Evolutionary conservation across 2,329 filamentous ascomycete species (phyloP), one percentile per base, ranked within the genome.

Genomic region (Rhinocladiella similis): DNA sequence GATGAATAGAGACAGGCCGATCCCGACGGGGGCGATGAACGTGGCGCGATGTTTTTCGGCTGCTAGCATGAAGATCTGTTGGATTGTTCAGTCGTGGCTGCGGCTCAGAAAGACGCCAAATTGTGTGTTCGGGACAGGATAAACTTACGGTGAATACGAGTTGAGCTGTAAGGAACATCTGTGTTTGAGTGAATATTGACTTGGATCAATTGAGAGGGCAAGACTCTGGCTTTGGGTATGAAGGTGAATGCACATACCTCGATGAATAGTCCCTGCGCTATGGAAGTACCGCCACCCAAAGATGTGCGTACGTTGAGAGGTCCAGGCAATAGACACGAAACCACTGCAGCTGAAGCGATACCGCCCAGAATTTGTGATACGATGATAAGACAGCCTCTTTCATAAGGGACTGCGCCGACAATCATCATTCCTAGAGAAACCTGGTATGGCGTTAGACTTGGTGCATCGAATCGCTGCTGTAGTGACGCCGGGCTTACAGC

Each of bases 1-100:
- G 35, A 90, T 79, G 69, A 91, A 90, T 54, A 91, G 78, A 0
- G 86, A 77, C 1, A 89, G 70, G 1, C 88, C 89, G 63, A 91
- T 89, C 14, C 85, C 86, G 3, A 90, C 73, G 0, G 88, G 87
- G 0, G 87, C 87, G 1, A 90, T 72, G 67, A 80, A 89, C 0
- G 87, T 90, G 2, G 83, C 83, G 36, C 84, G 83, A 69, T 90
- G 87, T 72, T 91, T 90, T 68, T 90, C 86, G 3, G 83, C 82
- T 0, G 86, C 87, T 38, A 89, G 77, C 81, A 90, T 86, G 69
- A 85, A 83, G 27, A 88, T 81, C 2, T 33, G 27, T 12, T 3
- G 27, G 27, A 7, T 3, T 2, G 27, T 2, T 33, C 27, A 33
- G 27, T 33, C 27, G 10, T 9, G 27, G 10, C 27, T 9, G 10